phyloP scores from a whole-genome alignment of 106 monocot species.

The Posidonia australis region DNA sequence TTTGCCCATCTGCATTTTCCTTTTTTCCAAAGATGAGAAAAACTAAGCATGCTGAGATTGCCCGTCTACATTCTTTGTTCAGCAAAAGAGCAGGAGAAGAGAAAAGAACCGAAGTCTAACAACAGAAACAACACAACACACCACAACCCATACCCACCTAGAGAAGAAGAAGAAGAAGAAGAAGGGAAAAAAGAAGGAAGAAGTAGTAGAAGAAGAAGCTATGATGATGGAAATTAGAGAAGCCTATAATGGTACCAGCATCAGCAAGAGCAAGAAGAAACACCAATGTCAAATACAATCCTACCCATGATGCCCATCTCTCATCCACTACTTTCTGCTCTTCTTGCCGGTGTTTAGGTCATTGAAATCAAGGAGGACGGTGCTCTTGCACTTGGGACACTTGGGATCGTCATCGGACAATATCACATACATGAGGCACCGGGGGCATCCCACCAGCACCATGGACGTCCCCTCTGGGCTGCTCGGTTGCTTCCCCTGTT shows the following conservation, averaged over 20 bases:
- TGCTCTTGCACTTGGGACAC: slow-evolving; percentile 89
- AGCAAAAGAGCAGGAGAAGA: background rate
- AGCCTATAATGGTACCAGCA: background rate
- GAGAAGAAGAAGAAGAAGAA: background rate
- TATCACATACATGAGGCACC: slow-evolving; percentile 97
- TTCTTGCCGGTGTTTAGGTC: slow-evolving; percentile 22
- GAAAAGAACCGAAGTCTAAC: background rate
- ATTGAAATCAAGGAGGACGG: slow-evolving; percentile 73
- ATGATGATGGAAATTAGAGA: background rate
- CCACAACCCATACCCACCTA: background rate
- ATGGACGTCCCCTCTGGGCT: slow-evolving; percentile 71
- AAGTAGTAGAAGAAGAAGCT: background rate
- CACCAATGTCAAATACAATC: background rate
- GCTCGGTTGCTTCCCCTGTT: slow-evolving; percentile 24
- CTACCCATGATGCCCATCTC: background rate
- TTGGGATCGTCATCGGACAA: slow-evolving; percentile 67
- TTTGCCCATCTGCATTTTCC: slow-evolving; percentile 1
- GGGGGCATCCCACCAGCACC: slow-evolving; percentile 78
- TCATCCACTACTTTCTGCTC: slow-evolving; percentile 14
- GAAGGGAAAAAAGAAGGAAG: background rate
- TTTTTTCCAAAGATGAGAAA: slow-evolving; percentile 5
- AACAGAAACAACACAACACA: background rate
- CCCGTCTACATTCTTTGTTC: slow-evolving; percentile 17
- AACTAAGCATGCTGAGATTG: slow-evolving; percentile 9
- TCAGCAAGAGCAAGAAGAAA: background rate